Evolutionary conservation across 75 land plant species (phyloP).

Genomic region (Cupressus sempervirens): DNA sequence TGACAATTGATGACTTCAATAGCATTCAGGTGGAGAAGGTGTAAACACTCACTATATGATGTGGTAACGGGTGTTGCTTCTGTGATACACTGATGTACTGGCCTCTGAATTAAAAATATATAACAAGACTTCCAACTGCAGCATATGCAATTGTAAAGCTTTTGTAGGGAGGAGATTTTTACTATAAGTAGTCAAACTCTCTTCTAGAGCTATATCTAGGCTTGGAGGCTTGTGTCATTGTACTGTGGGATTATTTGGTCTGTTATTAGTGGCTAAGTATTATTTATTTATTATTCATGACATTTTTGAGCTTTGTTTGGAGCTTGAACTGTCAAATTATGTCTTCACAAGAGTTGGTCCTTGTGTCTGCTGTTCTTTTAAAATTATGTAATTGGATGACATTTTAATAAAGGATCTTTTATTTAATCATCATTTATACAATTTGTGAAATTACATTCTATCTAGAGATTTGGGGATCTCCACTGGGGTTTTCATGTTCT

Average conservation of each 20-base stretch:
- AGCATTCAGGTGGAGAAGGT: background rate
- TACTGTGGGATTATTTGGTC: slow-evolving; percentile 1
- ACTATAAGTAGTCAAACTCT: slow-evolving; percentile 8
- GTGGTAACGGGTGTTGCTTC: slow-evolving; percentile 2
- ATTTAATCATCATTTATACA: background rate
- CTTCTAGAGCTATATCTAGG: slow-evolving; percentile 7
- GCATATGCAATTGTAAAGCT: slow-evolving; percentile 7
- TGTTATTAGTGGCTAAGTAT: background rate
- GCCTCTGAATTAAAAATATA: background rate
- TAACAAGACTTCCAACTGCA: slow-evolving; percentile 4
- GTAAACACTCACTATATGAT: background rate
- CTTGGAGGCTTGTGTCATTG: slow-evolving; percentile 6
- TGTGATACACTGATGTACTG: background rate
- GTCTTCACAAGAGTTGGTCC: slow-evolving; percentile 1
- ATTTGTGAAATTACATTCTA: background rate
- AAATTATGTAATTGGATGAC: background rate
- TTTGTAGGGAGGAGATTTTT: background rate
- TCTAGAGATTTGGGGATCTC: background rate
- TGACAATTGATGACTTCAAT: slow-evolving; percentile 5
- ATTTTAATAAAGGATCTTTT: background rate
- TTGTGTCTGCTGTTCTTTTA: background rate
- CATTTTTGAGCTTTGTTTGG: slow-evolving; percentile 8
- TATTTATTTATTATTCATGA: background rate
- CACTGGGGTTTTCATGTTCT: background rate
- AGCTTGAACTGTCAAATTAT: slow-evolving; percentile 5